These are phyloP conservation scores for Botryococcus braunii DNA, from an alignment of 163 green algal species.

Conservation along the genomic window DNA sequence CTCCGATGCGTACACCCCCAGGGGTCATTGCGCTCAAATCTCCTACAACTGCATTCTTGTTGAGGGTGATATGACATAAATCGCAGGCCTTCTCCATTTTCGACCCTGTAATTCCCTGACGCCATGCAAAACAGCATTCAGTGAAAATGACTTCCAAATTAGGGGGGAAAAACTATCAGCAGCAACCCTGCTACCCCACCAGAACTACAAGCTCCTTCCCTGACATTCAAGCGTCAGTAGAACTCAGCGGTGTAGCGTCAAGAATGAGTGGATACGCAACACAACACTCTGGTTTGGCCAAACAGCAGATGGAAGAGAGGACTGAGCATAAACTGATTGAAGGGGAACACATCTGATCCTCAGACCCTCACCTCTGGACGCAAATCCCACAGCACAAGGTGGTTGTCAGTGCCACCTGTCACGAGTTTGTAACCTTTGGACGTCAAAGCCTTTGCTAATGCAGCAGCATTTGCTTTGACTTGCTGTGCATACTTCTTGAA, in stretches of 20 bases:
- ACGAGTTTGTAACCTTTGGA: slow-evolving; percentile 87
- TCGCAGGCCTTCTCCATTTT: slow-evolving; percentile 95
- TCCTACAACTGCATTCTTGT: slow-evolving; percentile 99
- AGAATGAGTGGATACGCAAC: too few species aligned
- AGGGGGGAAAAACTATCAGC: too few species aligned
- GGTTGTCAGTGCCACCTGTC: slow-evolving; percentile 95
- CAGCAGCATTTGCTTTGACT: slow-evolving; percentile 61
- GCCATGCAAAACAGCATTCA: too few species aligned
- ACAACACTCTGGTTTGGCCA: too few species aligned
- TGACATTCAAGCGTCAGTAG: too few species aligned
- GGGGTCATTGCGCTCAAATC: slow-evolving; percentile 78
- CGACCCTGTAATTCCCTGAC: slow-evolving; percentile 64
- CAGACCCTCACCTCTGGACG: slow-evolving; percentile 36
- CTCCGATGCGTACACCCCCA: slow-evolving; percentile 88
- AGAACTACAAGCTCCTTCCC: too few species aligned
- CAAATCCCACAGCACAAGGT: slow-evolving; percentile 96
- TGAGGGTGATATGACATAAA: slow-evolving; percentile 95
- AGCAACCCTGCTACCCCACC: too few species aligned
- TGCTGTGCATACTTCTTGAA: slow-evolving; percentile 72
- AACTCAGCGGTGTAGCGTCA: too few species aligned
- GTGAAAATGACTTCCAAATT: too few species aligned
- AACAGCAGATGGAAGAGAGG: too few species aligned
- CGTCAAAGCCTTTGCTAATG: slow-evolving; percentile 67
- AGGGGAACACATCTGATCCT: background rate
- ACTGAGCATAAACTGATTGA: background rate